Evolutionary conservation across 805 yeast genomes (phyloP).

Genomic region (Lachancea sp.): DNA sequence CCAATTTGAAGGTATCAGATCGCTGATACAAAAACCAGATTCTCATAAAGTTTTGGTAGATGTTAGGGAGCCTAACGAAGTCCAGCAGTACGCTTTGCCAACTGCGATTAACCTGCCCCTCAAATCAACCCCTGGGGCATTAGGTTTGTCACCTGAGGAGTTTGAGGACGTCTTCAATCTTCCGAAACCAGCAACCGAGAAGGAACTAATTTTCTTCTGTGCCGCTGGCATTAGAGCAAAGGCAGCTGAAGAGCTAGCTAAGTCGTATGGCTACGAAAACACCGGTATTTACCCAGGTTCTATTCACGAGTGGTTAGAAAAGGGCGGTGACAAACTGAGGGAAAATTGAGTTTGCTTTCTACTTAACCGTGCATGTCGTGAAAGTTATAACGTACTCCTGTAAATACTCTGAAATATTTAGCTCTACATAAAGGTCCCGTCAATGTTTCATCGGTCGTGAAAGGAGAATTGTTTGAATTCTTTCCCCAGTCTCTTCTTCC

Average conservation of each 20-base stretch:
- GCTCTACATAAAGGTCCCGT: not conserved
- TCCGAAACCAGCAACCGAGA: slow-evolving; percentile 62
- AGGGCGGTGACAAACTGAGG: slow-evolving; percentile 11
- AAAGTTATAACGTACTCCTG: not conserved
- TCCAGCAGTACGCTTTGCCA: slow-evolving; percentile 68
- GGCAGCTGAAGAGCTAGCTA: slow-evolving; percentile 87
- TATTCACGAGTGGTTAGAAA: slow-evolving; percentile 70
- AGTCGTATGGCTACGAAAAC: slow-evolving; percentile 77
- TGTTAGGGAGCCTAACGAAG: slow-evolving; percentile 88
- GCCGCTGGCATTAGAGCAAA: slow-evolving; percentile 87
- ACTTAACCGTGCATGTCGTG: not conserved
- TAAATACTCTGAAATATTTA: not conserved
- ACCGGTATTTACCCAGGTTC: slow-evolving; percentile 87
- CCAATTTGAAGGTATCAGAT: slow-evolving; percentile 44
- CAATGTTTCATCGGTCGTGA: slow-evolving; percentile 21
- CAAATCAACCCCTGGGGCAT: slow-evolving; percentile 88
- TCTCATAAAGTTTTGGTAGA: slow-evolving; percentile 62
- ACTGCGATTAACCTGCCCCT: slow-evolving; percentile 81
- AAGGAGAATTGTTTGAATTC: slow-evolving; percentile 55
- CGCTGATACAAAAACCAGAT: slow-evolving; percentile 42
- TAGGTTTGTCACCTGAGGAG: slow-evolving; percentile 70
- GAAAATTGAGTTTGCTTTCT: not conserved
- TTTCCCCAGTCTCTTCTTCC: slow-evolving; percentile 77
- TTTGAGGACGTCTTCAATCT: slow-evolving; percentile 78
- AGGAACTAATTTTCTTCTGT: slow-evolving; percentile 83